phyloP scores from a whole-genome alignment of 768 basidiomycete genomes.

The Pisolithus sp. region DNA sequence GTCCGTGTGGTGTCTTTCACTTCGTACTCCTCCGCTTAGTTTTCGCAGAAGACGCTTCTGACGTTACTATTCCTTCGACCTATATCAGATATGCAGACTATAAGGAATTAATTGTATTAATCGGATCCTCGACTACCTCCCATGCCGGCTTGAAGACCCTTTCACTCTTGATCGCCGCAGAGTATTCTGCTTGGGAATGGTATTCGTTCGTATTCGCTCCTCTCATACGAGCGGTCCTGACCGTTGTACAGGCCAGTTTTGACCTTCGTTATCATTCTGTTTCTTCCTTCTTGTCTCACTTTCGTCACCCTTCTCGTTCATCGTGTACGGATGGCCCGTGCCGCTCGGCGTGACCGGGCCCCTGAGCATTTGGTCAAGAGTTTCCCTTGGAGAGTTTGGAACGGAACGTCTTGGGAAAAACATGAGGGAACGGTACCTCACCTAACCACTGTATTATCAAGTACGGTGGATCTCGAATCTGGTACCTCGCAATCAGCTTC shows the following conservation, averaged over 20 bases:
- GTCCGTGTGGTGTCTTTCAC: constrained; percentile 34
- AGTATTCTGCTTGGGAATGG: constrained; percentile 87
- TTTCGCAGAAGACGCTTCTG: constrained; percentile 69
- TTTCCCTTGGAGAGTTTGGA: constrained; percentile 82
- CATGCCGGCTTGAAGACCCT: constrained; percentile 73
- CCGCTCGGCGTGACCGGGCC: constrained; percentile 77
- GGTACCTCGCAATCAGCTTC: constrained; percentile 24
- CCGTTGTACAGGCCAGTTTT: constrained; percentile 58
- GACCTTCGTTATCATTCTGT: constrained; percentile 80
- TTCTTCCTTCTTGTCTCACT: constrained; percentile 86
- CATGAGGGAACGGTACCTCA: constrained; percentile 37
- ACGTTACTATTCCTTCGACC: constrained; percentile 77
- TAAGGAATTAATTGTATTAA: constrained; percentile 57
- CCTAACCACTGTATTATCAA: constrained; percentile 17
- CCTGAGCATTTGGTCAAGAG: constrained; percentile 73
- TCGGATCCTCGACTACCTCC: constrained; percentile 68
- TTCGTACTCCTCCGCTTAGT: constrained; percentile 1
- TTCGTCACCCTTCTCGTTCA: constrained; percentile 86
- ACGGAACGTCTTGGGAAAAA: constrained; percentile 75
- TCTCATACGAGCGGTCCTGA: constrained; percentile 3
- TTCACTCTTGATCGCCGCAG: constrained; percentile 69
- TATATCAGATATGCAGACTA: constrained; percentile 88
- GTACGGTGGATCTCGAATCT: constrained; percentile 35
- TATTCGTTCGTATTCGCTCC: constrained; percentile 55
- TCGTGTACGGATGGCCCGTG: constrained; percentile 75